phyloP scores from a whole-genome alignment of 2,329 filamentous ascomycete species.

The Epichloe hybrida region DNA sequence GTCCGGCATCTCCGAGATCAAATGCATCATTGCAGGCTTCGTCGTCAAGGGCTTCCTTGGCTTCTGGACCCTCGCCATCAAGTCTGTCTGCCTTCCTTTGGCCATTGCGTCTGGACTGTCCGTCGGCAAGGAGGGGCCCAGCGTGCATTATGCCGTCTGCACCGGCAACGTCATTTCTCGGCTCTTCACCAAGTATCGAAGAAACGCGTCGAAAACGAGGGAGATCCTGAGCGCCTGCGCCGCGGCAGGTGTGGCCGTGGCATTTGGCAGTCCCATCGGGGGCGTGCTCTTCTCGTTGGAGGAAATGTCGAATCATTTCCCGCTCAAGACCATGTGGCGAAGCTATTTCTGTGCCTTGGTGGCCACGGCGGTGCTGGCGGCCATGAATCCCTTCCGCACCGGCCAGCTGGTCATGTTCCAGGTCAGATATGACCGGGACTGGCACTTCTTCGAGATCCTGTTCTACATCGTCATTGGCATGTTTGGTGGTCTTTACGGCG shows the following conservation, averaged over 20 bases:
- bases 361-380: constrained; percentile 79
- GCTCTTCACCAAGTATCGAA: constrained; percentile 82
- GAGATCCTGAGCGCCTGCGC: constrained; percentile 93
- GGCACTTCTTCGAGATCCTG: constrained; percentile 93
- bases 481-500: constrained; percentile 90
- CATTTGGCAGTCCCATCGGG: constrained; percentile 93
- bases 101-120: constrained; percentile 90
- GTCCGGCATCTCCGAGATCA: constrained; percentile 96
- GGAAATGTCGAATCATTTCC: constrained; percentile 95
- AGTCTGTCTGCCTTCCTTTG: constrained; percentile 78
- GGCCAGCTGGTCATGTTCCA: constrained; percentile 99
- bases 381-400: constrained; percentile 95
- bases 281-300: constrained; percentile 93
- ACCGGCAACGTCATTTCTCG: constrained; percentile 93
- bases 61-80: constrained; percentile 83
- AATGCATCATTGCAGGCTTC: constrained; percentile 96
- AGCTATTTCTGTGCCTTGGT: constrained; percentile 97
- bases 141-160: constrained; percentile 97
- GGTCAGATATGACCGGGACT: constrained; percentile 85
- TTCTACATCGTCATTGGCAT: constrained; percentile 87
- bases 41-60: constrained; percentile 98
- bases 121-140: constrained; percentile 93
- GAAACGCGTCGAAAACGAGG: constrained; percentile 84
- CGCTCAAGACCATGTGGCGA: constrained; percentile 92
- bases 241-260: constrained; percentile 87